Evolutionary conservation across 164 flowering plant species (phyloP).

Genomic region (Cinnamomum chago): DNA sequence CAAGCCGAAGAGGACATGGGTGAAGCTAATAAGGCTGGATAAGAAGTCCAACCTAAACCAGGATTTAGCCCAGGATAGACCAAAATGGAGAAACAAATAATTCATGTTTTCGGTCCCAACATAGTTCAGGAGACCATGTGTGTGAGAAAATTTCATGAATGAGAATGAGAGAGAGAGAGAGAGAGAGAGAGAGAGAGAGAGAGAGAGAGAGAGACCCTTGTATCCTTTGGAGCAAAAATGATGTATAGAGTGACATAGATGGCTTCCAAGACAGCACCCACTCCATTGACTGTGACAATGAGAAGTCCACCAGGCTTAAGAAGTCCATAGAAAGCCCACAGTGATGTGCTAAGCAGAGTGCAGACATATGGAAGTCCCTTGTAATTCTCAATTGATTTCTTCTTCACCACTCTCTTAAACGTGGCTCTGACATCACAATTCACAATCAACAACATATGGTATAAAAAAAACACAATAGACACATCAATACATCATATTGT

Average conservation of each 20-base stretch:
- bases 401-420: conserved; percentile 53
- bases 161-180: not conserved
- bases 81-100: too few species aligned
- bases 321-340: conserved; percentile 78
- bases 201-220: conserved; percentile 34
- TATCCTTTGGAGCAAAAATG: conserved; percentile 52
- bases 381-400: conserved; percentile 66
- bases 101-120: too few species aligned
- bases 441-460: not conserved
- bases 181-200: conserved; percentile 8
- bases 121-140: too few species aligned
- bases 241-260: conserved; percentile 60
- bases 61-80: too few species aligned
- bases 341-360: conserved; percentile 53
- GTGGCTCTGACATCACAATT: conserved; percentile 32
- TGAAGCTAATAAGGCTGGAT: too few species aligned
- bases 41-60: too few species aligned
- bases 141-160: not conserved
- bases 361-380: conserved; percentile 58
- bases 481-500: too few species aligned
- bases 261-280: conserved; percentile 50
- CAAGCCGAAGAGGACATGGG: too few species aligned
- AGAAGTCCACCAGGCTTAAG: conserved; percentile 68
- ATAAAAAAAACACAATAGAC: not conserved
- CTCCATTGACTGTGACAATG: conserved; percentile 58